Evolutionary conservation across 352 stramenopile genomes (phyloP), one percentile per base, ranked within the genome.

Genomic region (Phytophthora pseudosyringae): DNA sequence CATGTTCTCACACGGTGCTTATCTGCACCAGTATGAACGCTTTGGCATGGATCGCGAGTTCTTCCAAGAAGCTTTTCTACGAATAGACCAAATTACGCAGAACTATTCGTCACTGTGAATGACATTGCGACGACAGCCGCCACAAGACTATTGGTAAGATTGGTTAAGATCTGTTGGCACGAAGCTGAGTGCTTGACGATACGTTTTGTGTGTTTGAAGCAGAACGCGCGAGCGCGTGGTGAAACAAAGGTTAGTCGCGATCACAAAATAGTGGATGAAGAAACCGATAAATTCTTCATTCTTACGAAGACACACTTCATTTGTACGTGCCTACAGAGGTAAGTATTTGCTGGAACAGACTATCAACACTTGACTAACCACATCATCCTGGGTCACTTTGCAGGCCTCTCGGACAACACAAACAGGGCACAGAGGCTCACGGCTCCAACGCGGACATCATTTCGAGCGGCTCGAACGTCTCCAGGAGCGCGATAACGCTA

Each of bases 71-170:
- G 59, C 73, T 29, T 93, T 92, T 58, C 71, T 93, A 12, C 70
- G 70, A 18, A 67, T 91, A n/a, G 85, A 92, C 54, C 85, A 93
- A 41, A 68, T 93, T 36, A 78, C 86, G 8, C 72, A 76, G n/a
- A 91, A 88, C 64, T 92, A 92, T 40, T 39, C 16, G 2, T 63
- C 54, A 15, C 55, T 77, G 44, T 77, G 41, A 71, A 36, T 18
- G 7, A 7, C 10, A 58, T 51, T 29, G n/a, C 15, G 18, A 31
- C 39, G 13, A 13, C 6, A n/a, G 11, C 5, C 12, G 15, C 11
- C n/a, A 9, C 38, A 32, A 21, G 10, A 29, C 16, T 31, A 26
- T n/a, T 21, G 38, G 51, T 50, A 59, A 40, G 39, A n/a, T 35
- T 40, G 26, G 5, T 43, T 9, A 11, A 39, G 48, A 1, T 50